Base-by-base conservation (phyloP, 1,139 yeast genomes). In the Diutina neorugosa region DNA sequence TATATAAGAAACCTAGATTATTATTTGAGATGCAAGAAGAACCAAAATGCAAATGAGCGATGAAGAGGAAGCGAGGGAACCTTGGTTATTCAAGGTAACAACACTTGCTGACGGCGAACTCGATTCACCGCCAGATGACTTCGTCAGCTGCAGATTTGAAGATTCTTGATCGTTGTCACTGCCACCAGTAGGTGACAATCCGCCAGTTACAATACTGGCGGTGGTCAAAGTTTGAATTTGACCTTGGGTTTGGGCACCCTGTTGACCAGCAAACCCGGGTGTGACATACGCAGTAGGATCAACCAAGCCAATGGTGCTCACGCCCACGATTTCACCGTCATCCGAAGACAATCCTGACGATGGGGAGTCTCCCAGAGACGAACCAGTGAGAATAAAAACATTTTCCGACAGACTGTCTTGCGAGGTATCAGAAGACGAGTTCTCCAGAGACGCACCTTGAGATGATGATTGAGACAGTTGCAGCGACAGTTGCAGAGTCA, bases 161-260 rank as follows among this genome's bases (percentile, higher is more conserved):
- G 16, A 11, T 19, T 34, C 43, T 40, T n/a, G 43, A 12, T 18
- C 9, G 11, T 25, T 5, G 21, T 18, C 7, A n/a, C 44, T 12
- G 21, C 8, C 37, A 14, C 18, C 18, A 16, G 50, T 19, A 11
- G 40, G n/a, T 12, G 37, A 16, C 37, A 31, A 31, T 11, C 37
- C 37, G 8, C 37, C 27, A 11, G 50, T 14, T 1, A 16, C 31
- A 12, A 34, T 5, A 18, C 18, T 27, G 7, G 19, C 40, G 4
- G 50, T 46, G n/a, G 50, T 46, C 6, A 46, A 46, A 8, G 40
- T 25, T 27, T 46, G 50, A n/a, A 46, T 46, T 25, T 46, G 50
- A 1, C 50, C 50, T 27, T 46, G 50, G 23, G 50, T 46, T 27
- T 46, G 50, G 16, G 50, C 50, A 23, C 50, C 50, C 9, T 46